A percentile compares a stretch with the other conserved stretches of the same genome.
These are phyloP conservation scores for Panicum virgatum DNA, from an alignment of 202 grass and related monocot species.

Conservation along the genomic window DNA sequence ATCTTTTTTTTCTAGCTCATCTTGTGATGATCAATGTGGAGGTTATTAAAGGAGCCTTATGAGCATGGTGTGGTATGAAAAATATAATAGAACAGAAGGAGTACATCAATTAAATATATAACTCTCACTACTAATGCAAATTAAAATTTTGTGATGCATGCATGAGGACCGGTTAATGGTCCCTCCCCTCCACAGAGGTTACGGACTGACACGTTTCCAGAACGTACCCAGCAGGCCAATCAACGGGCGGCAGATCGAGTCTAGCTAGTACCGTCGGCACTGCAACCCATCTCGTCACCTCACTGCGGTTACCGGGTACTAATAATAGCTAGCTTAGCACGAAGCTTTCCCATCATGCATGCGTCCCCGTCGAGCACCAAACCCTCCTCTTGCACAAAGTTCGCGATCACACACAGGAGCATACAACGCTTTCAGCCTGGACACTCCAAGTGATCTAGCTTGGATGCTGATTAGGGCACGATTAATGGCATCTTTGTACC, in stretches of 20 bases:
- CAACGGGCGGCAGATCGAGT: too few species aligned
- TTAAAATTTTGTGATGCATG: not conserved
- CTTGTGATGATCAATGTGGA: too few species aligned
- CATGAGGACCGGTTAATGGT: not conserved
- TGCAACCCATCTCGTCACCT: conserved; percentile 3
- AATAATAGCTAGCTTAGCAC: not conserved
- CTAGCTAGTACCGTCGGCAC: conserved; percentile 1
- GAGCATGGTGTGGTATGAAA: too few species aligned
- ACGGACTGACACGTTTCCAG: not conserved
- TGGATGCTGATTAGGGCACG: too few species aligned
- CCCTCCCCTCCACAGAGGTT: not conserved
- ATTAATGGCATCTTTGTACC: not conserved
- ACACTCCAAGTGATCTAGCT: too few species aligned
- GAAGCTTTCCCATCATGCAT: conserved; percentile 14
- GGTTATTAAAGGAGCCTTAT: too few species aligned
- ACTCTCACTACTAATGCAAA: not conserved
- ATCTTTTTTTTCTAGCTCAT: too few species aligned
- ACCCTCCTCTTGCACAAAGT: not conserved
- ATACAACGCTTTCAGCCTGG: conserved; percentile 19
- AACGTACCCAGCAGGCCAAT: not conserved
- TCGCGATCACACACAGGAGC: conserved; percentile 5
- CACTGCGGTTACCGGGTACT: not conserved
- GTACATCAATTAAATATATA: not conserved
- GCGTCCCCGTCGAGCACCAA: conserved; percentile 31
- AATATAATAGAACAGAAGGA: too few species aligned